Percentiles rank a stretch among this genome's conserved stretches.
These are phyloP conservation scores for Chlamydomonas schloesseri DNA, from an alignment of 139 green algal species.

Conservation along the genomic window DNA sequence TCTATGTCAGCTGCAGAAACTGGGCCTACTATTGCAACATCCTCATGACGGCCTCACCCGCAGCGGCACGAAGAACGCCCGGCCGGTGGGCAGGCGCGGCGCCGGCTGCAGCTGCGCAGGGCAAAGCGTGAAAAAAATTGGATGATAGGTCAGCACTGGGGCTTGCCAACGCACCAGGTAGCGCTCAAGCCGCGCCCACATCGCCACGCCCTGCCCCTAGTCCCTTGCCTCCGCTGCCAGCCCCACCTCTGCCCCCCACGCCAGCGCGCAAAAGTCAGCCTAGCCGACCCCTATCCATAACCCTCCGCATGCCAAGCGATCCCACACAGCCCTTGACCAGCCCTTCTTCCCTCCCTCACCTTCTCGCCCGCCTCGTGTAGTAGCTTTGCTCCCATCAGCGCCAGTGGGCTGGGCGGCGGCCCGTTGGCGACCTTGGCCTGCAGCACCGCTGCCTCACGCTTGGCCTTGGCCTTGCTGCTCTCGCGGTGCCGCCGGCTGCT, in stretches of 20 bases:
- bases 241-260: no score
- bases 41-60: background rate
- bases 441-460: background rate
- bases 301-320: no score
- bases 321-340: background rate
- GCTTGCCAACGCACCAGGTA: no score
- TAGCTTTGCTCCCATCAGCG: background rate
- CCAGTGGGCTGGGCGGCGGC: slow-evolving; percentile 1
- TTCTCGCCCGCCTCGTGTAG: slow-evolving; percentile 12
- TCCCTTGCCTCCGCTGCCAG: no score
- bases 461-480: background rate
- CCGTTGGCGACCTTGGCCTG: background rate
- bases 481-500: background rate
- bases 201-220: no score
- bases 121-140: background rate
- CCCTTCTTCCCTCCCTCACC: no score
- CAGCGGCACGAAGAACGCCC: slow-evolving; percentile 38
- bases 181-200: no score
- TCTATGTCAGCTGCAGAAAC: no score
- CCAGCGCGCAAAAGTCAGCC: no score
- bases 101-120: slow-evolving; percentile 3
- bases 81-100: background rate
- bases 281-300: no score
- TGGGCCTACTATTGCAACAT: no score
- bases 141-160: background rate